phyloP scores from a whole-genome alignment of 164 flowering plant species.

The Piper longum region DNA sequence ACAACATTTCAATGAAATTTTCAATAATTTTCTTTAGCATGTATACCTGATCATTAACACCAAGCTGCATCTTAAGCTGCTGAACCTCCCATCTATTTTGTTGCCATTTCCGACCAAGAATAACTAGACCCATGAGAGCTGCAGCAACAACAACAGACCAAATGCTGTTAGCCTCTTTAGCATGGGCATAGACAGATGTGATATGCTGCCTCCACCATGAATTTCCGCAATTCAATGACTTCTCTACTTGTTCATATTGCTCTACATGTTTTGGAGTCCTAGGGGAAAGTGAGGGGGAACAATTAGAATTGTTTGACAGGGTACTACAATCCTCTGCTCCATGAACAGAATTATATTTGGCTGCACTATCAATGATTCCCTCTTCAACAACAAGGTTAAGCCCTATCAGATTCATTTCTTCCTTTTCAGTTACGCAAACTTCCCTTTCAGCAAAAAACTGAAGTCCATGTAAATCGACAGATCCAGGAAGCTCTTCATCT shows the following conservation, averaged over 20 bases:
- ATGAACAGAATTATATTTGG: constrained; percentile 15
- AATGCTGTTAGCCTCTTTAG: constrained; percentile 65
- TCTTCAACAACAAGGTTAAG: constrained; percentile 36
- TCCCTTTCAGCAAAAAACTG: constrained; percentile 33
- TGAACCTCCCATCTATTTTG: constrained; percentile 61
- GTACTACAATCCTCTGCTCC: constrained; percentile 17
- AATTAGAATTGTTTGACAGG: constrained; percentile 3
- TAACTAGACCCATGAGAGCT: constrained; percentile 87
- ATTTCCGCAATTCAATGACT: constrained; percentile 49
- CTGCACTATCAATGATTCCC: constrained; percentile 26
- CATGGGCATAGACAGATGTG: constrained; percentile 54
- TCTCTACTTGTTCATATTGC: constrained; percentile 21
- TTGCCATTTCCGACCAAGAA: constrained; percentile 87
- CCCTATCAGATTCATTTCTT: constrained; percentile 21
- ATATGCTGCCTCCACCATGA: constrained; percentile 93
- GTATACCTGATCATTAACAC: constrained; percentile 45
- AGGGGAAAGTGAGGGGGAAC: constrained; percentile 8
- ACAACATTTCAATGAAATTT: too few relatives aligned
- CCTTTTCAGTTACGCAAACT: constrained; percentile 20
- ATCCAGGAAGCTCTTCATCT: constrained; percentile 19
- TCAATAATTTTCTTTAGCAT: too few relatives aligned
- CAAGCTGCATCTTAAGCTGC: constrained; percentile 4
- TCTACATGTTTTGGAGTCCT: constrained; percentile 8
- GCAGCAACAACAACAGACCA: constrained; percentile 90
- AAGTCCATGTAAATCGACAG: constrained; percentile 38